Conservation (phyloP, 352 stramenopile species). For the Phytophthora cryptogea region DNA sequence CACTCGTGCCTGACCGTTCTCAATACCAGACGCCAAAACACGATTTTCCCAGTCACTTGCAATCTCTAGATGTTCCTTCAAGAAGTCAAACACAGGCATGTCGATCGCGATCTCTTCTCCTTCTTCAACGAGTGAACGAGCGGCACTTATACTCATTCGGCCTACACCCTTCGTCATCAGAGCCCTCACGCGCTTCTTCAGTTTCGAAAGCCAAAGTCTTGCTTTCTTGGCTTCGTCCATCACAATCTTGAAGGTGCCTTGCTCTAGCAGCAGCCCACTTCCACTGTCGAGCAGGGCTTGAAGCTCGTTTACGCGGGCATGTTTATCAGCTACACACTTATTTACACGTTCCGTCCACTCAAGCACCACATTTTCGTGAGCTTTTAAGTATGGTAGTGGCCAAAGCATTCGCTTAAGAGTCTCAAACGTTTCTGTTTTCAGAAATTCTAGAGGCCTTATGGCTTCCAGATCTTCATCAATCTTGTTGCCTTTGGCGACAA, state of each 20-base stretch:
- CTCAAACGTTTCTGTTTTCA: constrained; percentile 42
- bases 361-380: constrained; percentile 66
- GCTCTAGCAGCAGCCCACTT: constrained; percentile 63
- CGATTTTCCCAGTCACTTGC: constrained; percentile 82
- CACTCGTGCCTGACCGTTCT: constrained; percentile 79
- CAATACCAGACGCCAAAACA: constrained; percentile 75
- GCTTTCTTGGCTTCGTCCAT: constrained; percentile 84
- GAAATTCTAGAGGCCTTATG: constrained; percentile 18
- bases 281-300: constrained; percentile 64
- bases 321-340: constrained; percentile 66
- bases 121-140: constrained; percentile 78
- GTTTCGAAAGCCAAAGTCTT: constrained; percentile 81
- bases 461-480: constrained; percentile 40
- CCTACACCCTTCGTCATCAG: constrained; percentile 72
- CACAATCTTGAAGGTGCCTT: constrained; percentile 77
- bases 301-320: constrained; percentile 56
- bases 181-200: constrained; percentile 81
- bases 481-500: constrained; percentile 56
- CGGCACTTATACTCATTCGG: constrained; percentile 63
- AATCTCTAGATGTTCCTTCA: constrained; percentile 84
- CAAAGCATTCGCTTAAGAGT: constrained; percentile 66
- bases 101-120: constrained; percentile 79
- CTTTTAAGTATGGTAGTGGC: constrained; percentile 71
- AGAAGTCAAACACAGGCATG: constrained; percentile 68
- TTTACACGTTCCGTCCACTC: constrained; percentile 64